A percentile compares a stretch with the other conserved stretches of the same genome.
Conservation (phyloP, 176 grass and related monocot species). For the Alopecurus myosuroides region DNA sequence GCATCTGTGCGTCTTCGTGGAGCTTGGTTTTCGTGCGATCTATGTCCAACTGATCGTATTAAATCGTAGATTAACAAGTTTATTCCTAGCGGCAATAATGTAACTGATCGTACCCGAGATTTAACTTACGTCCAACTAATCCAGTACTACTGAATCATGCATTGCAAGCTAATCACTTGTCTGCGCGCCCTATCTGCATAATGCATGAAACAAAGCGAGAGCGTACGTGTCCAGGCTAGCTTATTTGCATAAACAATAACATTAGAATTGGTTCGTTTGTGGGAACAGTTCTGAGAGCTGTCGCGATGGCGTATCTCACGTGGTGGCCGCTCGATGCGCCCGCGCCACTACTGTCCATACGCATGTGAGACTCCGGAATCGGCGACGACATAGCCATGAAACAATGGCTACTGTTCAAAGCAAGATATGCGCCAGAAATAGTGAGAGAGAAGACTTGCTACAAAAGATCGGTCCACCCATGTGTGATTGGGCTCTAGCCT, state of each 20-base stretch:
- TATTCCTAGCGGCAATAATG: too few relatives aligned
- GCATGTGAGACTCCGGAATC: background rate
- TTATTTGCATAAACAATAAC: too few relatives aligned
- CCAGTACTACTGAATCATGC: background rate
- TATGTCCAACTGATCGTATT: too few relatives aligned
- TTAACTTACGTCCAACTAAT: background rate
- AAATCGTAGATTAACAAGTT: too few relatives aligned
- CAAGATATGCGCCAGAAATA: background rate
- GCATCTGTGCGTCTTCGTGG: too few relatives aligned
- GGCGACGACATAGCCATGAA: background rate
- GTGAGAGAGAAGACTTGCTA: background rate
- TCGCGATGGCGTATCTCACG: background rate
- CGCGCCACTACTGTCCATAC: background rate
- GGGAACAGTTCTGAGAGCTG: background rate
- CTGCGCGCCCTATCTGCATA: background rate
- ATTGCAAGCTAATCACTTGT: background rate
- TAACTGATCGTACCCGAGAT: too few relatives aligned
- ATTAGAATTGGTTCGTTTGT: too few relatives aligned
- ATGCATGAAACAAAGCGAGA: background rate
- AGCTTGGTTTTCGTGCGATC: too few relatives aligned
- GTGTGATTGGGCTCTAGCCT: background rate
- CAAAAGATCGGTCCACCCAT: background rate
- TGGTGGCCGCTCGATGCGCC: background rate
- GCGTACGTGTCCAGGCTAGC: too few relatives aligned
- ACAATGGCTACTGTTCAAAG: background rate